A percentile compares a stretch with the other conserved stretches of the same genome.
phyloP scores from a whole-genome alignment of 371 early-diverging fungal genomes.

The Rhizomucor miehei region DNA sequence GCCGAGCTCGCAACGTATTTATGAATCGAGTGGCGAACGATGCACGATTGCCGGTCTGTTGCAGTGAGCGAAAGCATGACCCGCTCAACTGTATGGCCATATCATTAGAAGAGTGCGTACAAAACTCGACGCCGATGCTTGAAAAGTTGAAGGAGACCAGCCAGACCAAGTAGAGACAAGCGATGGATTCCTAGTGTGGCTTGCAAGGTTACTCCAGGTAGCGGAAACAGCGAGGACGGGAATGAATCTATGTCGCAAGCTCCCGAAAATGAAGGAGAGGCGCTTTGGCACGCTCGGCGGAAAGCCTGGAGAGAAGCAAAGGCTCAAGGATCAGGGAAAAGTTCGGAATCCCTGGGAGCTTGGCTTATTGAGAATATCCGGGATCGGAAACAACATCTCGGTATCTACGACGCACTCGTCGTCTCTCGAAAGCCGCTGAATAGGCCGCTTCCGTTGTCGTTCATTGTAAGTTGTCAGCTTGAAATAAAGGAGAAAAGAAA shows the following conservation, averaged over 20 bases:
- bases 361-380: neutral
- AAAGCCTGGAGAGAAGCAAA: constrained; percentile 6
- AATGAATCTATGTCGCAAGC: too few relatives aligned
- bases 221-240: too few relatives aligned
- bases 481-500: neutral
- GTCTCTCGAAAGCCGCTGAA: constrained; percentile 6
- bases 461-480: constrained; percentile 15
- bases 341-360: too few relatives aligned
- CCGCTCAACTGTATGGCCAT: constrained; percentile 45
- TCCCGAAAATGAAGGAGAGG: constrained; percentile 1
- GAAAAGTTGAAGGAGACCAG: too few relatives aligned
- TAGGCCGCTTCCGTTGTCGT: constrained; percentile 7
- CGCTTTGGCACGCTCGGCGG: constrained; percentile 7
- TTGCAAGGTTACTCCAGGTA: too few relatives aligned
- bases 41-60: constrained; percentile 11
- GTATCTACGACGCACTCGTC: constrained; percentile 7
- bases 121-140: too few relatives aligned
- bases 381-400: neutral
- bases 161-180: too few relatives aligned
- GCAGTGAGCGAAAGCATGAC: constrained; percentile 33
- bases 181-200: neutral
- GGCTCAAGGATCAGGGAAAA: neutral
- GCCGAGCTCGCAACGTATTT: constrained; percentile 3
- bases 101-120: too few relatives aligned
- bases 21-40: constrained; percentile 1